Conservation (phyloP, 1,284 basidiomycete species). For the Meira miltonrushii region DNA sequence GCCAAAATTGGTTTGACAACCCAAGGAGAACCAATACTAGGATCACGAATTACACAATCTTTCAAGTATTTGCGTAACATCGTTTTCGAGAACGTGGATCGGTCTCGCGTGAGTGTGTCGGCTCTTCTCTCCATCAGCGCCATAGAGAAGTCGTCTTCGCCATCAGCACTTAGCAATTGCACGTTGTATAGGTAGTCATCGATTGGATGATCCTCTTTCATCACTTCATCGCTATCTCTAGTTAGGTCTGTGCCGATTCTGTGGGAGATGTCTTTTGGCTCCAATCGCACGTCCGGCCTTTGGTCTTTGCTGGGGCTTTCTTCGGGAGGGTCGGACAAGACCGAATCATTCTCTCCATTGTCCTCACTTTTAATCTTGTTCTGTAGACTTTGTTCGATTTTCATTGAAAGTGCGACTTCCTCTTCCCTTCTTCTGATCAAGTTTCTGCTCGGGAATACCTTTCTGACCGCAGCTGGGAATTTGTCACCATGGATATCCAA, state of each 20-base stretch:
- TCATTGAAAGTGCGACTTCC: neutral
- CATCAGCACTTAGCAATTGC: slow-evolving; percentile 61
- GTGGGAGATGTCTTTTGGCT: slow-evolving; percentile 56
- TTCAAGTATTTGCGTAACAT: slow-evolving; percentile 91
- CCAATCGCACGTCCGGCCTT: slow-evolving; percentile 12
- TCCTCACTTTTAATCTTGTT: neutral
- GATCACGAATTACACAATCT: slow-evolving; percentile 83
- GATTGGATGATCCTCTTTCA: slow-evolving; percentile 67
- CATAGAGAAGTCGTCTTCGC: slow-evolving; percentile 55
- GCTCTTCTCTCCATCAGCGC: slow-evolving; percentile 76
- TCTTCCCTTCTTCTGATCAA: slow-evolving; percentile 43
- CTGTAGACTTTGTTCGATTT: neutral
- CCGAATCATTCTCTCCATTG: slow-evolving; percentile 43
- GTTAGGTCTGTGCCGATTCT: slow-evolving; percentile 73
- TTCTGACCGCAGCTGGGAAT: slow-evolving; percentile 70
- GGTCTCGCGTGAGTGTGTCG: slow-evolving; percentile 63
- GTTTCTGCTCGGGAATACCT: slow-evolving; percentile 66
- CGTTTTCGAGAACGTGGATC: slow-evolving; percentile 88
- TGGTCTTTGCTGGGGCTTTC: slow-evolving; percentile 1
- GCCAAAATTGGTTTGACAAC: slow-evolving; percentile 81
- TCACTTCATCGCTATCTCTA: slow-evolving; percentile 67
- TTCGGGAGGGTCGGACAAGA: slow-evolving; percentile 84
- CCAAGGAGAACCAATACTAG: slow-evolving; percentile 89
- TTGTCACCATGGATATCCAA: slow-evolving; percentile 51
- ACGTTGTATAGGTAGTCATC: slow-evolving; percentile 79